A percentile compares a stretch with the other conserved stretches of the same genome.
Conservation (phyloP, 176 grass and related monocot species). For the Oropetium thomaeum region DNA sequence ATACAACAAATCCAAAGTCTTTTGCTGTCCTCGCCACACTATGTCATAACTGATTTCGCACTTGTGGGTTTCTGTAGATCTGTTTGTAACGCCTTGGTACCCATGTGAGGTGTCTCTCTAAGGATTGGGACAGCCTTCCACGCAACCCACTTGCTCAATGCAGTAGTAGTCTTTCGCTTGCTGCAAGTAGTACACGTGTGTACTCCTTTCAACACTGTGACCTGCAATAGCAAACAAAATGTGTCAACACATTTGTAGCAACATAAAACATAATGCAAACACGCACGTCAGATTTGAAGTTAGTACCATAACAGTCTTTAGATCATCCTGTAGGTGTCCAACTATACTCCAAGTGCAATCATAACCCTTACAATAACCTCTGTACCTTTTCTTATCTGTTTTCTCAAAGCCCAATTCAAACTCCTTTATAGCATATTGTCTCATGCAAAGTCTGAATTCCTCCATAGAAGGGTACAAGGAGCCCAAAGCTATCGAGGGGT, state of each 20-base stretch:
- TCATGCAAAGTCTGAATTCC: not conserved
- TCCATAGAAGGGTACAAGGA: not conserved
- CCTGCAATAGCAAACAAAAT: not conserved
- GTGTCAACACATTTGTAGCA: too few relatives aligned
- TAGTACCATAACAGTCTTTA: not conserved
- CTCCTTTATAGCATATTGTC: not conserved
- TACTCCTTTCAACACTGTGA: not conserved
- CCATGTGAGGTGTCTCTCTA: too few relatives aligned
- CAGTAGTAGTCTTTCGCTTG: not conserved
- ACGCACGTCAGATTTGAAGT: too few relatives aligned
- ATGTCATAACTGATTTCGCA: not conserved
- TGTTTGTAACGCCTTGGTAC: not conserved
- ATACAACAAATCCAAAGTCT: not conserved
- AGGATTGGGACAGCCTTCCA: not conserved
- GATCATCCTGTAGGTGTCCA: too few relatives aligned
- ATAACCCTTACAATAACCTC: not conserved
- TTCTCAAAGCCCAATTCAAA: not conserved
- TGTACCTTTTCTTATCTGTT: not conserved
- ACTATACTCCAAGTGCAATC: not conserved
- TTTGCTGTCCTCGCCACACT: not conserved
- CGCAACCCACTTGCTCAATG: not conserved
- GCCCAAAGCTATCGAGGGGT: too few relatives aligned
- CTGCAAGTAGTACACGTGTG: not conserved
- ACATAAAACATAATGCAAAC: too few relatives aligned
- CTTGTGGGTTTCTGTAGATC: not conserved